phyloP scores from a whole-genome alignment of 2,329 filamentous ascomycete genomes.

The Colletotrichum lindemuthianum region DNA sequence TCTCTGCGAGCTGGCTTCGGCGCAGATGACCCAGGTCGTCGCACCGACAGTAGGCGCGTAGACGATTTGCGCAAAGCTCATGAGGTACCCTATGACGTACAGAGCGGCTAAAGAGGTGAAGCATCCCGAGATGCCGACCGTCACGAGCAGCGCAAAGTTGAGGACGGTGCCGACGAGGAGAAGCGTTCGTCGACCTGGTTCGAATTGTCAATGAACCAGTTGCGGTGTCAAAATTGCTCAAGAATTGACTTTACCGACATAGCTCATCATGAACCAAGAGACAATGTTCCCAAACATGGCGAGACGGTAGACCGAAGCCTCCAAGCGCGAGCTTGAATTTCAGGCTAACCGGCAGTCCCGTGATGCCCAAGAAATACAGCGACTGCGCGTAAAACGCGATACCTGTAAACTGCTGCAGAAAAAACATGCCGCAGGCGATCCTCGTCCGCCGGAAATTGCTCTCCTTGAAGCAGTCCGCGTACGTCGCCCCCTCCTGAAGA shows the following conservation, averaged over 20 bases:
- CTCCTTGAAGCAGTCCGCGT: slow-evolving; percentile 24
- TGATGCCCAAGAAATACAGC: not conserved
- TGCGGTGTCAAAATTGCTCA: no score
- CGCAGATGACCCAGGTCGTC: slow-evolving; percentile 40
- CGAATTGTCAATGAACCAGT: no score
- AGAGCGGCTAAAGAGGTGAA: not conserved
- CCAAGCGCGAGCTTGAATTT: slow-evolving; percentile 8
- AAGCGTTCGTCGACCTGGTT: not conserved
- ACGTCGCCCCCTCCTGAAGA: not conserved
- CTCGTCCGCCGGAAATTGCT: slow-evolving; percentile 19
- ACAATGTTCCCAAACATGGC: not conserved
- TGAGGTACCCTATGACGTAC: not conserved
- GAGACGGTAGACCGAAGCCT: not conserved
- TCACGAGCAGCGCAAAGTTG: not conserved
- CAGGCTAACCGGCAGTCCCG: slow-evolving; percentile 26
- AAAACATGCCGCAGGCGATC: slow-evolving; percentile 43
- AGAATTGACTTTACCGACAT: not conserved
- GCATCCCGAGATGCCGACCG: not conserved
- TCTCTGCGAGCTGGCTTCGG: slow-evolving; percentile 34
- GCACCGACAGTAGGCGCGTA: slow-evolving; percentile 50
- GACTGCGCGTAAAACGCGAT: slow-evolving; percentile 34
- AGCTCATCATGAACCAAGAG: not conserved
- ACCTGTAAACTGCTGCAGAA: slow-evolving; percentile 44
- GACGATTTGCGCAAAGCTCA: slow-evolving; percentile 29
- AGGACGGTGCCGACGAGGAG: not conserved